phyloP scores from a whole-genome alignment of 2,329 filamentous ascomycete genomes.

The Fusarium decemcellulare region DNA sequence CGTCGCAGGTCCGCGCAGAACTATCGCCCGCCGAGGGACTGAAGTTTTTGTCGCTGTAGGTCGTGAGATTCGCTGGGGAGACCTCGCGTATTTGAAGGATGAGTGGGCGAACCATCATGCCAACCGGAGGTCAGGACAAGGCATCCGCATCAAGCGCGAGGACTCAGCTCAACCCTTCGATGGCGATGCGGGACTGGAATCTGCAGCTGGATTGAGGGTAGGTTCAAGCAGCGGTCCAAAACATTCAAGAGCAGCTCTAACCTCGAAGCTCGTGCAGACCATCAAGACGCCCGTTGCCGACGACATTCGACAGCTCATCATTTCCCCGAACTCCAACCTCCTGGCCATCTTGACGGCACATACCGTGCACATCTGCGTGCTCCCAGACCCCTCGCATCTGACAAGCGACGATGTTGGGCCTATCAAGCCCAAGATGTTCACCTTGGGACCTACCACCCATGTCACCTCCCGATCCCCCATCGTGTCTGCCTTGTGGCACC shows the following conservation, averaged over 20 bases:
- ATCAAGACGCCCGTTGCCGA: constrained; percentile 85
- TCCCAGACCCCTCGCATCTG: constrained; percentile 86
- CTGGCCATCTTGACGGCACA: constrained; percentile 90
- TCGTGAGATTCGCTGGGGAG: constrained; percentile 92
- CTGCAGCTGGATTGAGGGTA: constrained; percentile 52
- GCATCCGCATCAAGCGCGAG: constrained; percentile 63
- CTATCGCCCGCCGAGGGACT: constrained; percentile 84
- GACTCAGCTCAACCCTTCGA: constrained; percentile 57
- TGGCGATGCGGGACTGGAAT: constrained; percentile 46
- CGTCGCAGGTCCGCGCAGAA: constrained; percentile 68
- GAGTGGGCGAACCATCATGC: constrained; percentile 52
- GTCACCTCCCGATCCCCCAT: constrained; percentile 88
- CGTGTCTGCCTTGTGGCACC: constrained; percentile 91
- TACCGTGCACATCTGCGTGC: constrained; percentile 88
- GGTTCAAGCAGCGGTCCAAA: constrained; percentile 28
- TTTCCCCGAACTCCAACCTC: constrained; percentile 86
- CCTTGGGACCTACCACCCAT: constrained; percentile 92
- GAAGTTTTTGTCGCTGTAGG: constrained; percentile 92
- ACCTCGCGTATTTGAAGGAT: constrained; percentile 85
- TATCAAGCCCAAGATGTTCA: constrained; percentile 87
- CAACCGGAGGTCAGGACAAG: constrained; percentile 50
- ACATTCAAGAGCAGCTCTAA: constrained; percentile 4
- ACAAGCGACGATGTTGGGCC: constrained; percentile 76
- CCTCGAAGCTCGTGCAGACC: constrained; percentile 62
- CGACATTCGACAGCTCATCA: constrained; percentile 86